Evolutionary conservation across 371 early-diverging fungal genomes (phyloP), one percentile per base, ranked within the genome.

Genomic region (Chytridium lagenaria): DNA sequence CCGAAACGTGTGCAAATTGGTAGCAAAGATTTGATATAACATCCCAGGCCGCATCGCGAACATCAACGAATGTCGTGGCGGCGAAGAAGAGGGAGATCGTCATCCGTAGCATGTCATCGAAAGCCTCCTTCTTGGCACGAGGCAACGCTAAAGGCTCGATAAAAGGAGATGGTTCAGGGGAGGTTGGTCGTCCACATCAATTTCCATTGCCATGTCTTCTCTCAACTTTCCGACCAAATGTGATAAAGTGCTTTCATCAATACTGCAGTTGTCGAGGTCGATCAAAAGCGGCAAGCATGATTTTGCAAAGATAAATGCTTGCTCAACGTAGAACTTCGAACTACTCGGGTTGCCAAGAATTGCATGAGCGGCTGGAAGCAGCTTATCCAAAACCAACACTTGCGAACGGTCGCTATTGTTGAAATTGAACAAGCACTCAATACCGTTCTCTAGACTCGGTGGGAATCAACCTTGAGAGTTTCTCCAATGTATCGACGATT

Each of bases 401-500:
- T 78, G 75, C 15, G 67, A 63, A 23, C 49, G 51, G n/a, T 70
- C 70, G 16, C n/a, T 71, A 2, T 70, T 70, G 30, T 78, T 59
- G 50, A 86, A 81, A 1, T 50, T 39, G 51, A 85, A 52, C 1
- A 81, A 38, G 83, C 93, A 73, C 7, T 90, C 88, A 31, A 93
- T 76, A 1, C 91, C 92, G 66, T 81, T 81, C 59, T 91, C 89
- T 0, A 83, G 77, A 5, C 84, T 85, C 5, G 78, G 28, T 86
- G 81, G 67, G 83, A 85, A 22, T 76, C 75, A 12, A 93, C 82
- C 36, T 82, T 82, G 2, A 91, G 87, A 2, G 92, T 87, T 38
- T 90, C 89, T 70, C 89, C 89, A 34, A 96, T 83, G 81, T 92
- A 85, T 36, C 91, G 82, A 28, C 94, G 86, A 78, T 95, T 96